Evolutionary conservation across 1,284 basidiomycete species (phyloP), one percentile per base, ranked within the genome.

Genomic region (Ustanciosporium gigantosporum): DNA sequence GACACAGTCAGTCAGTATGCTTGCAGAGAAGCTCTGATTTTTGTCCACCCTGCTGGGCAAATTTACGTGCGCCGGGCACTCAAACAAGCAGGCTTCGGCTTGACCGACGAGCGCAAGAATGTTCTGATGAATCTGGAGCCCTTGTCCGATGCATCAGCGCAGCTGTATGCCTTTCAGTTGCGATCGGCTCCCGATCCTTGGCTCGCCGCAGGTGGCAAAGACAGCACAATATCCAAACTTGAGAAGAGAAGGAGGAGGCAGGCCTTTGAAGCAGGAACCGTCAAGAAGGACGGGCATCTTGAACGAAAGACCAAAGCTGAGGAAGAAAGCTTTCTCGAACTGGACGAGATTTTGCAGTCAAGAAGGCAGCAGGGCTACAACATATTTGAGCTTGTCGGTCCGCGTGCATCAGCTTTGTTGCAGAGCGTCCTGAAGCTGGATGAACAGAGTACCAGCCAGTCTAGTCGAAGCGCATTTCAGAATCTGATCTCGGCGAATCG

Each of bases 321-420:
- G 14, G 32, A 9, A 8, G 17, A 13, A 19, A 11, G 14, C 14
- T 9, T 19, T 8, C 9, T 31, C 23, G 2, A 31, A n/a, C 31
- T 59, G 32, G 42, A 67, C 24, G 51, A 56, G 11, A 22, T 40
- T 20, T 20, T 34, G 3, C 19, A 31, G 11, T 7, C 43, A 41
- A 29, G 15, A 46, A 37, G 67, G 14, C 16, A 46, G 31, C 44
- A 68, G 16, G 75, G 72, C 5, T 75, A 49, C 49, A 76, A 75
- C 38, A 45, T 68, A 9, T 77, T 76, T 43, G 68, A 76, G 34
- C 43, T 77, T 0, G 24, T 60, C 11, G 74, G 74, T 0, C 62
- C 66, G 19, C 46, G 49, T 3, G 56, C 68, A 15, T 57, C 47
- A 9, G 17, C 51, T 2, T 29, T 73, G 17, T 31, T 77, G 16